These are phyloP conservation scores for Aspergillus baeticus DNA, from an alignment of 495 filamentous ascomycete species.

Conservation along the genomic window DNA sequence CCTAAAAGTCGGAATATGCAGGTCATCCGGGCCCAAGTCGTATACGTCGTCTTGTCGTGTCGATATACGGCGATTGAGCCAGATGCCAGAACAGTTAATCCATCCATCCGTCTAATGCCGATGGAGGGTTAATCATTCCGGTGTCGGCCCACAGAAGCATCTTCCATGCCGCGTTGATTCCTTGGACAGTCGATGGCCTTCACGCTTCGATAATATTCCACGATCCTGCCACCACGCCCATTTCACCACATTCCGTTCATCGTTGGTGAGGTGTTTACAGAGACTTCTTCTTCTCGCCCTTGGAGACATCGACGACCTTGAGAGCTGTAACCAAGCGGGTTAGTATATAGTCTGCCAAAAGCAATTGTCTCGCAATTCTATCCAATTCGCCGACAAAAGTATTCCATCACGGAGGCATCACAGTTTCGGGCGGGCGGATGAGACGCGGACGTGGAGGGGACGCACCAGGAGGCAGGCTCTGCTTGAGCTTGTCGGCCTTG, in stretches of 20 bases:
- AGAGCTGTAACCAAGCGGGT: conserved; percentile 52
- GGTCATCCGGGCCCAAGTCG: conserved; percentile 33
- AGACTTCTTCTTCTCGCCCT: conserved; percentile 68
- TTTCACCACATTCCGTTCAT: conserved; percentile 27
- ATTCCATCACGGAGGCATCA: background rate
- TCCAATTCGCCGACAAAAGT: too few relatives aligned
- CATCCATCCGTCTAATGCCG: conserved; percentile 2
- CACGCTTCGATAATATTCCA: conserved; percentile 31
- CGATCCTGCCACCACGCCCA: conserved; percentile 30
- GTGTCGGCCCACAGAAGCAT: conserved; percentile 40
- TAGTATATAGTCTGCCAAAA: conserved; percentile 22
- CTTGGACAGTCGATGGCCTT: conserved; percentile 29
- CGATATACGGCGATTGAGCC: conserved; percentile 20
- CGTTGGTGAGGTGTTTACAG: conserved; percentile 33
- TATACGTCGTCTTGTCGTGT: conserved; percentile 17
- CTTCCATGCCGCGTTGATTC: conserved; percentile 15
- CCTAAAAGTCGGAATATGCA: conserved; percentile 32
- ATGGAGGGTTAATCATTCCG: conserved; percentile 20
- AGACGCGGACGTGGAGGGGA: conserved; percentile 13
- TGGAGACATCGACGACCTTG: conserved; percentile 73
- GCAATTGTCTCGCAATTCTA: background rate
- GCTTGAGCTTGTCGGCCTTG: conserved; percentile 99
- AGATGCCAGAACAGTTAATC: conserved; percentile 32
- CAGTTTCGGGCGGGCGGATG: background rate
- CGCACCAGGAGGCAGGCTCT: conserved; percentile 93